Evolutionary conservation across 2,329 filamentous ascomycete genomes (phyloP), one percentile per base, ranked within the genome.

Genomic region (Annulohypoxylon truncatum): DNA sequence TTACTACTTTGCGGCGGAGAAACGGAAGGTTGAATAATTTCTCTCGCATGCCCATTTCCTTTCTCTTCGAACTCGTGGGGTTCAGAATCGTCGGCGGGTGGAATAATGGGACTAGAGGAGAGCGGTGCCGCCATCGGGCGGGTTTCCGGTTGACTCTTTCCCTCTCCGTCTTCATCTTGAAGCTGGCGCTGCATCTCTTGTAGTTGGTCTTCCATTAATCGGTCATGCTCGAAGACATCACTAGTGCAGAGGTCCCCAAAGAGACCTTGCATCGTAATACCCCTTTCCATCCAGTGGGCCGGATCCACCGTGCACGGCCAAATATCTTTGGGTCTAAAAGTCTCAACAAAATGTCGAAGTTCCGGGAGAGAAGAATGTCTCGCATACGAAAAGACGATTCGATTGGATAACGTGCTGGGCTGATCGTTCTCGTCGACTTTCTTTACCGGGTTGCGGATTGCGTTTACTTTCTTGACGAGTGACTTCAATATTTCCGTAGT

Each of bases 311-410:
- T 97, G 74, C 94, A 97, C 0, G 94, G 93, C 82, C 91, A 92
- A 1, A 97, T 82, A 72, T 97, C 93, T 47, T 80, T 87, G 0
- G 94, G 94, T 26, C 81, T 85, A 71, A 97, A 92, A 0, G 83
- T 82, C 2, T 82, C 76, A 0, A 97, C 83, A 0, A 97, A 80
- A 56, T 88, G 79, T 68, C 92, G 91, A 2, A 97, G 84, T 76
- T 97, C 95, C 0, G 83, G 81, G 65, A 96, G 95, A 0, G 93
- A 97, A 0, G 95, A 96, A 77, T 98, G 95, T 0, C 95, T 87
- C 0, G 95, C 95, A 74, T 94, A 97, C 0, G 94, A 92, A 70
- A 97, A 97, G 0, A 76, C 80, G 2, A 90, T 86, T 0, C 74
- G 73, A 10, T 72, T 79, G 0, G 84, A 79, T 1, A 86, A 73